Evolutionary conservation across 768 basidiomycete genomes (phyloP).

Genomic region (Artomyces pyxidatus): DNA sequence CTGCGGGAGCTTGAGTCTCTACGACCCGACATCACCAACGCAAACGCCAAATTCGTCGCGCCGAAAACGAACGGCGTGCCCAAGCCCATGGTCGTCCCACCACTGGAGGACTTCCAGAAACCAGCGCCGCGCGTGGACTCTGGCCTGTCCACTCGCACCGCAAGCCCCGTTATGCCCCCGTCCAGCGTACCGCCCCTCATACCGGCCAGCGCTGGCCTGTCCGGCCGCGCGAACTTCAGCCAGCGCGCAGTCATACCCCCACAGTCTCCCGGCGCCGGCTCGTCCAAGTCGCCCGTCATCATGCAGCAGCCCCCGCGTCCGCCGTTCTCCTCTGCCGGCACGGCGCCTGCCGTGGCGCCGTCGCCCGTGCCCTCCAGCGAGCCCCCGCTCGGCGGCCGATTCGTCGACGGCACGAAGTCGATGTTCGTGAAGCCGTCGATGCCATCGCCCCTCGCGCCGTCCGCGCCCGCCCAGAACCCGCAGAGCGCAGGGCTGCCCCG

Average conservation of each 20-base stretch:
- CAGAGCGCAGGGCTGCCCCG: neutral
- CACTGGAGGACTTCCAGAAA: conserved; percentile 52
- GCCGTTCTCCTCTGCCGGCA: conserved; percentile 26
- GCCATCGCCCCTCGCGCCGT: conserved; percentile 19
- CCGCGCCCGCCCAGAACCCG: neutral
- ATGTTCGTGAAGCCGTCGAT: conserved; percentile 61
- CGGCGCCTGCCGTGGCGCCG: conserved; percentile 22
- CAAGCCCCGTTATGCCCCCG: conserved; percentile 15
- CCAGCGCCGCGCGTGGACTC: conserved; percentile 22
- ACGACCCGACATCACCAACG: conserved; percentile 62
- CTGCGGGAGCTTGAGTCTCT: conserved; percentile 85
- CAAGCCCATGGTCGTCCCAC: conserved; percentile 52
- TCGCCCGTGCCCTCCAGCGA: conserved; percentile 26
- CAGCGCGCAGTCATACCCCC: conserved; percentile 30
- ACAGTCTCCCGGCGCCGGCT: conserved; percentile 48
- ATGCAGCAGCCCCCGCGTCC: conserved; percentile 10
- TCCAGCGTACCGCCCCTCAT: conserved; percentile 7
- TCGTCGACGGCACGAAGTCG: conserved; percentile 71
- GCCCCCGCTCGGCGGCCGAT: conserved; percentile 55
- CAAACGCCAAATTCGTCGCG: conserved; percentile 50
- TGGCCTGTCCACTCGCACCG: conserved; percentile 14
- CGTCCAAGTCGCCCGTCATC: conserved; percentile 29
- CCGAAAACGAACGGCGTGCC: conserved; percentile 42
- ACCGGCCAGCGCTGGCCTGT: conserved; percentile 7
- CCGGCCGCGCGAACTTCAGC: conserved; percentile 19